Conservation (phyloP, 495 filamentous ascomycete species). For the Chaetomium cochliodes region DNA sequence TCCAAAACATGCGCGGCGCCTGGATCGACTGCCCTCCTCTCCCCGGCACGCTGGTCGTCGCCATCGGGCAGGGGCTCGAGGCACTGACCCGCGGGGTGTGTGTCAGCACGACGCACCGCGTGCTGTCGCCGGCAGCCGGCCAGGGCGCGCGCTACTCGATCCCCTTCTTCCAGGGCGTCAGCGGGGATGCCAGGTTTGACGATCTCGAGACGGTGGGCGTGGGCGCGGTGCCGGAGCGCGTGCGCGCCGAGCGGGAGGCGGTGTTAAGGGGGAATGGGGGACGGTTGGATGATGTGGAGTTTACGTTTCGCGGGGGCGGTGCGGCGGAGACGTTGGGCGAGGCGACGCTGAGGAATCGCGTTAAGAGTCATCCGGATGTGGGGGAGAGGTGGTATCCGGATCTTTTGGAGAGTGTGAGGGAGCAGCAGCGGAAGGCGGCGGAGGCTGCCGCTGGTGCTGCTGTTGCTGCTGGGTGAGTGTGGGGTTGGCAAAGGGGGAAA, state of each 20-base stretch:
- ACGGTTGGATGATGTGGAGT: conserved; percentile 67
- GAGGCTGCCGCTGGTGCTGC: conserved; percentile 27
- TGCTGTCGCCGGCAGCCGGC: conserved; percentile 63
- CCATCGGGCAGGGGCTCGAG: conserved; percentile 90
- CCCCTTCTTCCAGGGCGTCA: conserved; percentile 91
- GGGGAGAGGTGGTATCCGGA: conserved; percentile 83
- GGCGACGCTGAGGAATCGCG: conserved; percentile 80
- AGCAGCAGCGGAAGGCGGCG: conserved; percentile 43
- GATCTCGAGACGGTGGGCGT: conserved; percentile 57
- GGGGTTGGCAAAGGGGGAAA: conserved; percentile 30
- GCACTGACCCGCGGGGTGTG: conserved; percentile 88
- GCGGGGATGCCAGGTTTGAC: conserved; percentile 76
- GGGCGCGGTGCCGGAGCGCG: conserved; percentile 63
- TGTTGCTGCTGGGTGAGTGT: conserved; percentile 14
- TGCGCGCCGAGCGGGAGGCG: conserved; percentile 56
- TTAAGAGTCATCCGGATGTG: conserved; percentile 88
- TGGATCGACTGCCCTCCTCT: conserved; percentile 79
- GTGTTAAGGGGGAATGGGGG: conserved; percentile 53
- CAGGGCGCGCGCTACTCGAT: conserved; percentile 75
- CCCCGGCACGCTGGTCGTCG: conserved; percentile 70
- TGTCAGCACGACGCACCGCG: conserved; percentile 80
- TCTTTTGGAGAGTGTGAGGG: conserved; percentile 53
- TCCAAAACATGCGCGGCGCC: conserved; percentile 72
- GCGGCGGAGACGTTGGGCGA: conserved; percentile 68
- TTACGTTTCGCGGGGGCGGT: conserved; percentile 67